Evolutionary conservation across 768 basidiomycete genomes (phyloP).

Genomic region (Gautieria morchelliformis): DNA sequence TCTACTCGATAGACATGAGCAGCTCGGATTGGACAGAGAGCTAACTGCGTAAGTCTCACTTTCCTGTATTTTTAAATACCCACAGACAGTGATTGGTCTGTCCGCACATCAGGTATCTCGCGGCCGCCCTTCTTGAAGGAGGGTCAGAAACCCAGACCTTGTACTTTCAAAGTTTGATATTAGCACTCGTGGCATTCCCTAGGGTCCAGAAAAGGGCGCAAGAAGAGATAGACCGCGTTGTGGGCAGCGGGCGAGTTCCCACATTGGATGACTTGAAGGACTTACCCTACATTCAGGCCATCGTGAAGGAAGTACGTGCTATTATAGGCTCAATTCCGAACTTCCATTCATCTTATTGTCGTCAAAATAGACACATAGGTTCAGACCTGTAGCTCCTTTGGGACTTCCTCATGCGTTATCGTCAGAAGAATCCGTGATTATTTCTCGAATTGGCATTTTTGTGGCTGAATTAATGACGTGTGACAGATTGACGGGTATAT

Average conservation of each 20-base stretch:
- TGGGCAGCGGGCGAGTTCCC: slow-evolving; percentile 17
- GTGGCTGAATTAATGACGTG: neutral
- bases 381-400: neutral
- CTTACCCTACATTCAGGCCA: slow-evolving; percentile 24
- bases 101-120: slow-evolving; percentile 19
- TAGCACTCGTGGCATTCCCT: slow-evolving; percentile 13
- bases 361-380: neutral
- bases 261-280: slow-evolving; percentile 17
- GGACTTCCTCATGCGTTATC: neutral
- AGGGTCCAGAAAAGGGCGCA: slow-evolving; percentile 18
- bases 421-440: neutral
- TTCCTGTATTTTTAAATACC: neutral
- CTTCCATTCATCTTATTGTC: neutral
- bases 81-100: neutral
- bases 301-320: slow-evolving; percentile 21
- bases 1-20: slow-evolving; percentile 15
- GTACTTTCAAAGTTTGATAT: slow-evolving; percentile 8
- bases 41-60: slow-evolving; percentile 15
- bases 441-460: neutral
- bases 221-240: slow-evolving; percentile 16
- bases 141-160: slow-evolving; percentile 24
- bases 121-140: slow-evolving; percentile 22
- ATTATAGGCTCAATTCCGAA: neutral
- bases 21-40: slow-evolving; percentile 19
- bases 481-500: neutral